These are phyloP conservation scores for Globisporangium iwayamae DNA, from an alignment of 352 stramenopile species.

Conservation along the genomic window DNA sequence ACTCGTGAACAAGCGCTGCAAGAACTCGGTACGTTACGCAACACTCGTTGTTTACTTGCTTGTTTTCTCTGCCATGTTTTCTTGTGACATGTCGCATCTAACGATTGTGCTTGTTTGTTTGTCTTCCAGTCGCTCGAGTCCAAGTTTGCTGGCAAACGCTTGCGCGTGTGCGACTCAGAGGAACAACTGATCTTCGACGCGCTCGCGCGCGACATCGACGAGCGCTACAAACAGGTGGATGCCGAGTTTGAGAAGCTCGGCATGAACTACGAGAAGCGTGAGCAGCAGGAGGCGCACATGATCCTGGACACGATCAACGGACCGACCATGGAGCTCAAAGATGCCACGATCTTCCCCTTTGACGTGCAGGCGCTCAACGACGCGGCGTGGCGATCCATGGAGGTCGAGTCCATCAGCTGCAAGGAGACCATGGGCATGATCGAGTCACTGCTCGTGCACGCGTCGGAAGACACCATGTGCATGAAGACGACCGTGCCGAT, in stretches of 20 bases:
- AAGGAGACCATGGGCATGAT: conserved; percentile 27
- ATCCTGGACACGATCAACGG: conserved; percentile 44
- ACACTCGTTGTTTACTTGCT: neutral
- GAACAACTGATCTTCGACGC: conserved; percentile 37
- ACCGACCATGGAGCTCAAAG: conserved; percentile 46
- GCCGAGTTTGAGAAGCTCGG: conserved; percentile 41
- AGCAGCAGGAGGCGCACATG: conserved; percentile 46
- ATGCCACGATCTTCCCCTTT: conserved; percentile 51
- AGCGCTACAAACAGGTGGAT: conserved; percentile 33
- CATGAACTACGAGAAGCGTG: conserved; percentile 31
- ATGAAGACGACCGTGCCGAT: conserved; percentile 37
- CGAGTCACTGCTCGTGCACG: conserved; percentile 12
- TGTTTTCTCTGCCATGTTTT: neutral
- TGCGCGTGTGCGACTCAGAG: conserved; percentile 26
- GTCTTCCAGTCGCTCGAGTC: conserved; percentile 8
- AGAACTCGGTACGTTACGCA: conserved; percentile 23
- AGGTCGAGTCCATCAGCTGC: conserved; percentile 26
- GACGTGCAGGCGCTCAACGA: conserved; percentile 28
- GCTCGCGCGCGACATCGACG: conserved; percentile 27
- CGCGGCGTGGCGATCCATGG: conserved; percentile 40
- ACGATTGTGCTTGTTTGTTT: neutral
- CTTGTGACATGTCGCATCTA: neutral
- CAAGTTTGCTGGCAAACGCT: conserved; percentile 26
- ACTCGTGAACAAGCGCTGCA: conserved; percentile 49
- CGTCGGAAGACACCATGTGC: conserved; percentile 28